A percentile compares a stretch with the other conserved stretches of the same genome.
Conservation (phyloP, 169 alveolate genomes). For the Plasmodium inui region DNA sequence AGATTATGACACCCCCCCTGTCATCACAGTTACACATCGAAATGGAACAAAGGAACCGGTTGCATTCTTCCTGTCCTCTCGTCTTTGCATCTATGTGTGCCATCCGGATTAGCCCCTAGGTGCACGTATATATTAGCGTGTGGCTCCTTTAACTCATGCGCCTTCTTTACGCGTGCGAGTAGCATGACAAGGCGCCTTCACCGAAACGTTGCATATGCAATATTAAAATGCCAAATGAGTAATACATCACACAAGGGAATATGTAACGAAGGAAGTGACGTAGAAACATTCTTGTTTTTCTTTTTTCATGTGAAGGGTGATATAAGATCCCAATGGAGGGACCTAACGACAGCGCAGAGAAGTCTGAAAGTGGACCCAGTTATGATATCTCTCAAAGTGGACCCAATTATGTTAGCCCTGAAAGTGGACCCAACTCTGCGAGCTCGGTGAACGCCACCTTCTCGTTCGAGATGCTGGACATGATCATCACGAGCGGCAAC, state of each 20-base stretch:
- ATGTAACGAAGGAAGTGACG: neutral
- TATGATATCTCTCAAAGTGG: neutral
- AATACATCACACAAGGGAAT: neutral
- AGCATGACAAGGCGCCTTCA: neutral
- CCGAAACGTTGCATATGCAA: neutral
- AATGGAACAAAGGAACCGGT: neutral
- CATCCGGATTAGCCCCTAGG: neutral
- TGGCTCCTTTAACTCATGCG: neutral
- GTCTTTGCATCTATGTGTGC: neutral
- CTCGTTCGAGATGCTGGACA: slow-evolving; percentile 65
- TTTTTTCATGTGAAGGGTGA: neutral
- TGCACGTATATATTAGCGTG: neutral
- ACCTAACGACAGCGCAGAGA: neutral
- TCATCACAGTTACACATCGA: neutral
- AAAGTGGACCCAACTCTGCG: neutral
- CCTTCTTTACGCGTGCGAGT: neutral
- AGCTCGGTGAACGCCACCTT: slow-evolving; percentile 1
- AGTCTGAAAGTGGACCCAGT: neutral
- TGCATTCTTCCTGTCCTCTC: neutral
- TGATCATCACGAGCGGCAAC: slow-evolving; percentile 6
- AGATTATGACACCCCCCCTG: neutral
- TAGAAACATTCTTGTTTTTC: neutral
- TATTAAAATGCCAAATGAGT: neutral
- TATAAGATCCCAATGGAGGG: neutral
- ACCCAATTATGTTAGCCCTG: neutral